phyloP scores from a whole-genome alignment of 305 asterid genomes.

The Ruellia speciosa region DNA sequence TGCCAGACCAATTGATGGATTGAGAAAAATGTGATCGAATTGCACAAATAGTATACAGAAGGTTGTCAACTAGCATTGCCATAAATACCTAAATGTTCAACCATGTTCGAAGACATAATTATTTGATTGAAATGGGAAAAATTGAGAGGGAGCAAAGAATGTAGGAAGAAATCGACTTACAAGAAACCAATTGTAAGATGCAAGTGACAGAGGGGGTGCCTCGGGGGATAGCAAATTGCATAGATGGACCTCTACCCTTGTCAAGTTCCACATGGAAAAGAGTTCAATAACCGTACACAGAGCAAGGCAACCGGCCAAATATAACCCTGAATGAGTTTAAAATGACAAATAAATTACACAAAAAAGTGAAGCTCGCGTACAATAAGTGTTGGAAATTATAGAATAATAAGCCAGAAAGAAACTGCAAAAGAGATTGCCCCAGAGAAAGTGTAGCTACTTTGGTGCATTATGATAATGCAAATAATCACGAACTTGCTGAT shows the following conservation, averaged over 20 bases:
- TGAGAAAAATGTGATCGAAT: slow-evolving; percentile 81
- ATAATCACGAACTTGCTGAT: too few species aligned
- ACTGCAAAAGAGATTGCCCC: too few species aligned
- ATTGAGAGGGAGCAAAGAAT: not conserved
- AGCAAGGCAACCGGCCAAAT: slow-evolving; percentile 45
- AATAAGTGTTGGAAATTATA: too few species aligned
- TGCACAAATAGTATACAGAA: slow-evolving; percentile 78
- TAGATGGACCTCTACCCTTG: slow-evolving; percentile 86
- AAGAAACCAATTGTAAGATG: slow-evolving; percentile 87
- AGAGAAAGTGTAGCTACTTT: too few species aligned
- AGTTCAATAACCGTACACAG: slow-evolving; percentile 74
- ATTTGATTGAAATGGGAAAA: not conserved
- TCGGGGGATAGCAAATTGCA: slow-evolving; percentile 94
- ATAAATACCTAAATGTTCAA: slow-evolving; percentile 50
- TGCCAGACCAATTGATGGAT: slow-evolving; percentile 97
- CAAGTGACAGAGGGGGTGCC: slow-evolving; percentile 83
- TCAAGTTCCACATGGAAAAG: slow-evolving; percentile 96
- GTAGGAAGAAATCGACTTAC: slow-evolving; percentile 41
- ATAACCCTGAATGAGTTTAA: slow-evolving; percentile 45
- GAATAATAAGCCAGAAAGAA: too few species aligned
- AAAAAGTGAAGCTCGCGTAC: too few species aligned
- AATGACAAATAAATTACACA: not conserved
- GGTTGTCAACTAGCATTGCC: slow-evolving; percentile 89
- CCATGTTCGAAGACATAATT: not conserved
- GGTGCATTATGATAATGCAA: too few species aligned